These are phyloP conservation scores for Articulospora tetracladia DNA, from an alignment of 495 filamentous ascomycete genomes.

Conservation along the genomic window DNA sequence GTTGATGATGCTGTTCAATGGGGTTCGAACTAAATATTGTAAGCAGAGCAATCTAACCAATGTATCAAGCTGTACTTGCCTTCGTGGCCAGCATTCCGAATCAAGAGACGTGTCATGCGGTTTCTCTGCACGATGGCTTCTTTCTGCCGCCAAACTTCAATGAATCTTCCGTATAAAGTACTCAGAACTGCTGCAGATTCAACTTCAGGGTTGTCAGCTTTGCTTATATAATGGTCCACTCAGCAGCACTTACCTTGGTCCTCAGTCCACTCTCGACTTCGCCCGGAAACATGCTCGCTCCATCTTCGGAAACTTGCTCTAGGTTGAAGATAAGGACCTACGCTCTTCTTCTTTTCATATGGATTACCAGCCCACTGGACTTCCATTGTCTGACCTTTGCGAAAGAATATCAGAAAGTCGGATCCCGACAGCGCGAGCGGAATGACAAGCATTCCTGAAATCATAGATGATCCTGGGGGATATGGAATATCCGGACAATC, in stretches of 20 bases:
- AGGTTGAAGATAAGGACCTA: slow-evolving; percentile 69
- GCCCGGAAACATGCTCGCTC: slow-evolving; percentile 68
- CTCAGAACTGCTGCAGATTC: slow-evolving; percentile 13
- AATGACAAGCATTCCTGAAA: slow-evolving; percentile 80
- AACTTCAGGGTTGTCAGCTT: not conserved
- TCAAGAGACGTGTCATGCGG: slow-evolving; percentile 69
- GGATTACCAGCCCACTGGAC: slow-evolving; percentile 90
- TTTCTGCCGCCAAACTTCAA: slow-evolving; percentile 80
- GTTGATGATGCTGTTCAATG: slow-evolving; percentile 72
- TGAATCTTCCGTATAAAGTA: slow-evolving; percentile 32
- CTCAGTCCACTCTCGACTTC: slow-evolving; percentile 69
- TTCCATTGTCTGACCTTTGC: slow-evolving; percentile 69
- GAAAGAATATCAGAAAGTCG: slow-evolving; percentile 92
- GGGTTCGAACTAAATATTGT: slow-evolving; percentile 72
- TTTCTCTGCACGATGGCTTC: slow-evolving; percentile 79
- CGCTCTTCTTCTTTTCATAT: slow-evolving; percentile 67
- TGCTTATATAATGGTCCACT: not conserved
- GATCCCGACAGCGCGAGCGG: slow-evolving; percentile 69
- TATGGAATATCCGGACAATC: slow-evolving; percentile 85
- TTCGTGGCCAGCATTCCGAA: slow-evolving; percentile 14
- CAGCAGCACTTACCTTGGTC: slow-evolving; percentile 37
- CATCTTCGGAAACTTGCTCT: slow-evolving; percentile 71
- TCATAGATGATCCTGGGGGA: slow-evolving; percentile 66
- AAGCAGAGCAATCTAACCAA: not conserved
- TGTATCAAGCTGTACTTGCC: not conserved